phyloP scores from a whole-genome alignment of 1,139 yeast genomes.

The Blastobotrys malaysiensis region DNA sequence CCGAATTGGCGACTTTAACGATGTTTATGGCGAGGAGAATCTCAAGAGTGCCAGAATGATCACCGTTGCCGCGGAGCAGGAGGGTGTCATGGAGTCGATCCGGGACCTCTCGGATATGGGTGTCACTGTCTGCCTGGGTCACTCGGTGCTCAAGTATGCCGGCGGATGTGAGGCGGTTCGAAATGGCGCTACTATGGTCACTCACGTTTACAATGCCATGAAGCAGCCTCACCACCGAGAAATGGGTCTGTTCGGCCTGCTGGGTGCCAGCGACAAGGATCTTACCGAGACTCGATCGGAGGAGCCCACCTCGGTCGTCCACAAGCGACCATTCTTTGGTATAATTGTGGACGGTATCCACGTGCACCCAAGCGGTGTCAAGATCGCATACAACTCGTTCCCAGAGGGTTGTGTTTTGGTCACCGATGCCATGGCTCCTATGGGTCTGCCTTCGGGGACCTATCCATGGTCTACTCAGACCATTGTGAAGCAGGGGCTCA shows the following conservation, averaged over 20 bases:
- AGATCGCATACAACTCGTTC: constrained; percentile 48
- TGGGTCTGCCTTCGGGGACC: constrained; percentile 43
- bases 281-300: constrained; percentile 19
- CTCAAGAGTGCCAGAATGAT: constrained; percentile 45
- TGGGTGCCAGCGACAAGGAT: constrained; percentile 31
- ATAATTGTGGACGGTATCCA: constrained; percentile 60
- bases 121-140: constrained; percentile 52
- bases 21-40: constrained; percentile 46
- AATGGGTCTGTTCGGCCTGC: constrained; percentile 54
- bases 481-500: constrained; percentile 47
- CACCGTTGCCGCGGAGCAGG: constrained; percentile 60
- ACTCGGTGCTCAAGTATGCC: constrained; percentile 47
- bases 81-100: constrained; percentile 48
- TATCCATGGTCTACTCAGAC: constrained; percentile 37
- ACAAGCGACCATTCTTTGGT: constrained; percentile 47
- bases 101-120: constrained; percentile 37
- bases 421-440: constrained; percentile 53
- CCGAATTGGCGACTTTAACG: constrained; percentile 37
- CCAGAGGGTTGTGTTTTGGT: constrained; percentile 55
- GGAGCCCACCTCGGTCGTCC: constrained; percentile 8
- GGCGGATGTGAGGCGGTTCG: constrained; percentile 47
- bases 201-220: constrained; percentile 65
- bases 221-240: constrained; percentile 62
- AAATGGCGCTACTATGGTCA: constrained; percentile 54
- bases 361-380: constrained; percentile 54